Evolutionary conservation across 2,329 filamentous ascomycete genomes (phyloP).

Genomic region (Cercospora canescens): DNA sequence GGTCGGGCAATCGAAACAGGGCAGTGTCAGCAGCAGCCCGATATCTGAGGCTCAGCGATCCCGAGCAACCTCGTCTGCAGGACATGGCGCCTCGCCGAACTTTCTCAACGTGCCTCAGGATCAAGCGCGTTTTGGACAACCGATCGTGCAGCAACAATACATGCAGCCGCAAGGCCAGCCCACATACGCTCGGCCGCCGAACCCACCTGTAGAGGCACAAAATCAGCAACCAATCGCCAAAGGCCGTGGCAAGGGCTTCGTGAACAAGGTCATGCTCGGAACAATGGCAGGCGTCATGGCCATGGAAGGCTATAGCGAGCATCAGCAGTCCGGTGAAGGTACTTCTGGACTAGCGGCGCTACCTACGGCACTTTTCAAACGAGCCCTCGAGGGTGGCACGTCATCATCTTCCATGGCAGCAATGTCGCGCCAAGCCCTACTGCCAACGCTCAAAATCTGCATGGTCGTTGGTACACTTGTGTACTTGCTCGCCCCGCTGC

Average conservation of each 20-base stretch:
- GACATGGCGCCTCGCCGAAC: conserved; percentile 24
- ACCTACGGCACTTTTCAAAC: conserved; percentile 39
- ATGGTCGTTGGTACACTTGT: conserved; percentile 55
- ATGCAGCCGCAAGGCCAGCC: conserved; percentile 35
- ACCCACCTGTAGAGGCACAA: conserved; percentile 36
- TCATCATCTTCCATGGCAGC: conserved; percentile 23
- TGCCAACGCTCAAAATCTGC: conserved; percentile 53
- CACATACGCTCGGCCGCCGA: conserved; percentile 34
- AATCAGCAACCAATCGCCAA: conserved; percentile 39
- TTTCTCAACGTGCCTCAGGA: conserved; percentile 32
- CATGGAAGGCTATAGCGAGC: conserved; percentile 72
- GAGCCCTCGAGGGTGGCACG: conserved; percentile 23
- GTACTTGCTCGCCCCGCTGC: conserved; percentile 58
- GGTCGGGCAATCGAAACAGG: conserved; percentile 46
- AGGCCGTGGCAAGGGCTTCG: conserved; percentile 46
- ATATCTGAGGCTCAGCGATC: conserved; percentile 24
- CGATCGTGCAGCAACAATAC: conserved; percentile 35
- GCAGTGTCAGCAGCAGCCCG: conserved; percentile 27
- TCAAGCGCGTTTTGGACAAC: conserved; percentile 25
- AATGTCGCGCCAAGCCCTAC: conserved; percentile 29
- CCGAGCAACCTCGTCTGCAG: conserved; percentile 30
- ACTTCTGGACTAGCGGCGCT: conserved; percentile 45
- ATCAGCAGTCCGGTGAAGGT: conserved; percentile 57
- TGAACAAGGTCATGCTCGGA: conserved; percentile 85
- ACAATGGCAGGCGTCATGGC: conserved; percentile 92